Base-by-base conservation (phyloP, 2,329 filamentous ascomycete genomes). In the Colletotrichum karsti region DNA sequence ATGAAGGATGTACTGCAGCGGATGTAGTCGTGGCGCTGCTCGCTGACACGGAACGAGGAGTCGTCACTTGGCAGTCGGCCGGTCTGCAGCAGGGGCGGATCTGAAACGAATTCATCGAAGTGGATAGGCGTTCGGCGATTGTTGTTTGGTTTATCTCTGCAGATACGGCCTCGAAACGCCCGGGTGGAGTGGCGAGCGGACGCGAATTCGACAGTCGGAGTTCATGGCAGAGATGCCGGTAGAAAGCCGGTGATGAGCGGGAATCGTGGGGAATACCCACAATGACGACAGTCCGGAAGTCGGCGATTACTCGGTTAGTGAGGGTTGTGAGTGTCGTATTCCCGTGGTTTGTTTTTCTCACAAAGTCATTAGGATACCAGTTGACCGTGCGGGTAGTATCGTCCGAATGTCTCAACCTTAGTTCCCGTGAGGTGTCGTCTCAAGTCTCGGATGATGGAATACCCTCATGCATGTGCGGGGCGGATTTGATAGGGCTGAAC, bases 401-500 rank as follows among this genome's bases (percentile, higher is more conserved):
- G 44, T 46, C 20, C 28, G 42, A 53, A 63, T 22, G 22, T 41
- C 8, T 18, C 51, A 44, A 53, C 42, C 28, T 51, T 28, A n/a
- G 26, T 37, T 35, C 41, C 35, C 39, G 44, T 42, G 20, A n/a
- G n/a, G 13, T 53, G 50, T 22, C 50, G 18, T 37, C 50, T 20
- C 50, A 53, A 51, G 37, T 42, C 30, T 37, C 26, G 44, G 48
- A 53, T 30, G 37, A 18, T 8, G 48, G 30, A 12, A 22, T 42
- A 24, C 15, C 22, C 48, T 61, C n/a, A n/a, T 48, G 39, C 59
- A 35, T 54, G 39, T 51, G 18, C 24, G 57, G 59, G 15, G 59
- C 51, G 37, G 50, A 50, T 18, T 46, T n/a, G 33, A 35, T 59
- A 64, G 65, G 65, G 60, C 65, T 67, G 65, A 48, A 51, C 12